phyloP scores from a whole-genome alignment of 2,329 filamentous ascomycete species.

The Aspergillus candidus region DNA sequence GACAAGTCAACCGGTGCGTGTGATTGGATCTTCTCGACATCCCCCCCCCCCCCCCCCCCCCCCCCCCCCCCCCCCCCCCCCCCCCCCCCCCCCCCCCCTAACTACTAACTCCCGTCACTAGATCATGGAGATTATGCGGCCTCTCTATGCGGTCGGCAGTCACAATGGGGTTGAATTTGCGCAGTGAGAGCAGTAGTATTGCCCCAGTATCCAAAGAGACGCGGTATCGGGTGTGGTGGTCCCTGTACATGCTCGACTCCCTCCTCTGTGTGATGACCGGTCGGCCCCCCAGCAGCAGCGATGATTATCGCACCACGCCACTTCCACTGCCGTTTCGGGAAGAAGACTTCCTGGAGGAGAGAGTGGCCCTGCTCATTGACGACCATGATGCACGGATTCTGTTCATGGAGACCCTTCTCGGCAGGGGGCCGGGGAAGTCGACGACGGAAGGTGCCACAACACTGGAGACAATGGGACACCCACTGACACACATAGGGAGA shows the following conservation, averaged over 20 bases:
- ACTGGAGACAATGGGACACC: conserved; percentile 11
- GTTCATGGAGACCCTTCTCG: conserved; percentile 21
- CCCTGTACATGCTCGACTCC: conserved; percentile 37
- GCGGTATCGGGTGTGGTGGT: conserved; percentile 42
- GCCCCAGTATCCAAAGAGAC: conserved; percentile 35
- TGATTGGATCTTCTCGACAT: background rate
- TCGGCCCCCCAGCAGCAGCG: conserved; percentile 34
- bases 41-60: background rate
- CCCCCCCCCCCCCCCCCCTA: background rate
- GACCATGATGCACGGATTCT: conserved; percentile 27
- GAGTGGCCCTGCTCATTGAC: conserved; percentile 29
- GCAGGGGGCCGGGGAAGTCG: conserved; percentile 10
- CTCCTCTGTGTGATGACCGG: conserved; percentile 39
- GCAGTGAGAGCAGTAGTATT: conserved; percentile 33
- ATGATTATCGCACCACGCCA: conserved; percentile 38
- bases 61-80: background rate
- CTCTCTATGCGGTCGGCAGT: conserved; percentile 37
- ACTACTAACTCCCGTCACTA: conserved; percentile 11
- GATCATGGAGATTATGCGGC: conserved; percentile 39
- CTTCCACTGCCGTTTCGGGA: conserved; percentile 36
- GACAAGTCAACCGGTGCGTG: conserved; percentile 39
- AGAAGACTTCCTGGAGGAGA: conserved; percentile 29
- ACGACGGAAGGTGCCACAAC: conserved; percentile 4
- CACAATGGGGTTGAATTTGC: conserved; percentile 40
- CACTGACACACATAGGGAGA: conserved; percentile 8